These are phyloP conservation scores for Phlebiopsis flavidoalba DNA, from an alignment of 768 basidiomycete genomes.

Conservation along the genomic window DNA sequence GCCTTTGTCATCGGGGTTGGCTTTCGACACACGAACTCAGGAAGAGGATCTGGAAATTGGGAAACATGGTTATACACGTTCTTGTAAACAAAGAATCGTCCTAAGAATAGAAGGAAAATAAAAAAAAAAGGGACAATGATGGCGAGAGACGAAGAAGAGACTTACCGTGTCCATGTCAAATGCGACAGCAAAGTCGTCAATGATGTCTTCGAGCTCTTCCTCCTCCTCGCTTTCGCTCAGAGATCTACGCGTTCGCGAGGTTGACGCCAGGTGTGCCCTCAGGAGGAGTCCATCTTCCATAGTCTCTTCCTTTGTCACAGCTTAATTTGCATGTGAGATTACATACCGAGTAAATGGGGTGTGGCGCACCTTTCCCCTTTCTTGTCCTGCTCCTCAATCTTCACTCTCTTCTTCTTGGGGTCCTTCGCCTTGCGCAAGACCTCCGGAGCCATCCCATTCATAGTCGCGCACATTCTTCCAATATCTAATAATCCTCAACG, in stretches of 20 bases:
- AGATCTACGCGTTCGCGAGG: slow-evolving; percentile 54
- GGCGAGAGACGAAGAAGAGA: background rate
- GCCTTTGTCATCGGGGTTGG: slow-evolving; percentile 26
- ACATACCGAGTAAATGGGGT: background rate
- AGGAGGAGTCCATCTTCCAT: slow-evolving; percentile 20
- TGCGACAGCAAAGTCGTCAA: slow-evolving; percentile 59
- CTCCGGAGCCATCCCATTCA: slow-evolving; percentile 91
- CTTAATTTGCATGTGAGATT: background rate
- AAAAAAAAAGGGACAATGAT: background rate
- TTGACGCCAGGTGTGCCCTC: slow-evolving; percentile 31
- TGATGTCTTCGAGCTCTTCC: slow-evolving; percentile 72
- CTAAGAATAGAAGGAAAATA: slow-evolving; percentile 24
- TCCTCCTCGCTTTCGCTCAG: slow-evolving; percentile 76
- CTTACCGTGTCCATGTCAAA: slow-evolving; percentile 34
- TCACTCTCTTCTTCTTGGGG: slow-evolving; percentile 43
- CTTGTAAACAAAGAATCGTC: slow-evolving; percentile 48
- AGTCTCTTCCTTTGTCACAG: slow-evolving; percentile 8
- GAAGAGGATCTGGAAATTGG: slow-evolving; percentile 88
- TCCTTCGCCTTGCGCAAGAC: slow-evolving; percentile 43
- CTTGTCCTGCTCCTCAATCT: slow-evolving; percentile 21
- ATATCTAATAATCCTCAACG: slow-evolving; percentile 84
- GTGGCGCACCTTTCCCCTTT: slow-evolving; percentile 30
- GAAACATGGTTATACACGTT: slow-evolving; percentile 80
- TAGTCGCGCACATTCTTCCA: slow-evolving; percentile 62
- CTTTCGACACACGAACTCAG: slow-evolving; percentile 50